phyloP scores from a whole-genome alignment of 75 land plant species.

The Sequoia sempervirens region DNA sequence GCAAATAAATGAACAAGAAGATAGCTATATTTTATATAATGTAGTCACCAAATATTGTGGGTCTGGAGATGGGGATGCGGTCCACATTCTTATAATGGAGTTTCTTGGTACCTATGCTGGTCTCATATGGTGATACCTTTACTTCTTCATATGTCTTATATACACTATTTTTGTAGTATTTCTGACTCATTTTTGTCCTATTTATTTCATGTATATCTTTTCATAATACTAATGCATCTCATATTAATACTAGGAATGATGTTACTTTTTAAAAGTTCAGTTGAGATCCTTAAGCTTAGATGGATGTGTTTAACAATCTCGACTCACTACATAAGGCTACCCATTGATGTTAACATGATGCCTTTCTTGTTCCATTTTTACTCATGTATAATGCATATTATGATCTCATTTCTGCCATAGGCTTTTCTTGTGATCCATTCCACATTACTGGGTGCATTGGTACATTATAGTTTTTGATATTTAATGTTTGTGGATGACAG shows the following conservation, averaged over 20 bases:
- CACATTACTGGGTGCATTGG: background rate
- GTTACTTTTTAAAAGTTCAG: background rate
- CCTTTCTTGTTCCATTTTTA: background rate
- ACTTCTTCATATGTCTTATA: background rate
- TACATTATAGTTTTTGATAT: background rate
- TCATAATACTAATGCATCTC: background rate
- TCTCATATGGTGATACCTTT: background rate
- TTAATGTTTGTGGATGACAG: conserved; percentile 34
- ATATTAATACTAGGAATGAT: background rate
- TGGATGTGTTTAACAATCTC: too few relatives aligned
- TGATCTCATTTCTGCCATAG: background rate
- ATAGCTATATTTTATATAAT: too few relatives aligned
- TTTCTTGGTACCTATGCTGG: background rate
- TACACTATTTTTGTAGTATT: background rate
- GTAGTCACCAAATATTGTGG: too few relatives aligned
- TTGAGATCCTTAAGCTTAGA: background rate
- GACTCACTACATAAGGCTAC: background rate
- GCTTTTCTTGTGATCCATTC: background rate
- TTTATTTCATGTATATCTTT: background rate
- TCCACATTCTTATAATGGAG: too few relatives aligned
- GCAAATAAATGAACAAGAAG: too few relatives aligned
- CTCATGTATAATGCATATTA: conserved; percentile 5
- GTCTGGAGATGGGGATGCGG: too few relatives aligned
- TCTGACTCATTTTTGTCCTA: background rate
- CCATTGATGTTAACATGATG: background rate